Evolutionary conservation across 192 early-diverging fungal genomes (phyloP).

Genomic region (Umbelopsis sp.): DNA sequence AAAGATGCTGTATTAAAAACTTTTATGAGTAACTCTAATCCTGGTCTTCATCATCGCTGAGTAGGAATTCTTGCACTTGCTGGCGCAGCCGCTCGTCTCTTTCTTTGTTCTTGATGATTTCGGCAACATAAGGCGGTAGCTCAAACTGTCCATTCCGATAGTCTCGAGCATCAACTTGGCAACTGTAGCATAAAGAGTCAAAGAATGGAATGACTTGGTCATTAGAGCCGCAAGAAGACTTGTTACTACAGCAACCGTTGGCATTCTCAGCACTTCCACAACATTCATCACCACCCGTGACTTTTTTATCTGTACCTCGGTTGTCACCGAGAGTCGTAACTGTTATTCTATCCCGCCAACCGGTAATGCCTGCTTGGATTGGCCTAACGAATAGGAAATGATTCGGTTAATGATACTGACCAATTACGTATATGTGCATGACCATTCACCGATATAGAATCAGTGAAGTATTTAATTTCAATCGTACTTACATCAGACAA

Average conservation of each 20-base stretch:
- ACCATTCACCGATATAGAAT: background rate
- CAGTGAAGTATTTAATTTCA: background rate
- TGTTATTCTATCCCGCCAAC: conserved; percentile 55
- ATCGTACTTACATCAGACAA: conserved; percentile 65
- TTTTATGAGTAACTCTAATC: conserved; percentile 13
- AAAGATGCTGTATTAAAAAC: no score
- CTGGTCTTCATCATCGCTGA: conserved; percentile 55
- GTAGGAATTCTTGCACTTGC: conserved; percentile 68
- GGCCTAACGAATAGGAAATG: conserved; percentile 37
- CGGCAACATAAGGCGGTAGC: conserved; percentile 48
- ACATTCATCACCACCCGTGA: conserved; percentile 9
- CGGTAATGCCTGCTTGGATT: conserved; percentile 44
- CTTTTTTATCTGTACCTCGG: conserved; percentile 22
- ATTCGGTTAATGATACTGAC: background rate
- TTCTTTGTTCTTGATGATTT: conserved; percentile 35
- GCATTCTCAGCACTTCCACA: conserved; percentile 24
- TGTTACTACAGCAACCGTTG: conserved; percentile 4
- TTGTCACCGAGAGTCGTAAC: conserved; percentile 21
- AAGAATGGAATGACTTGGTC: background rate
- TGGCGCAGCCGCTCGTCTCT: conserved; percentile 52
- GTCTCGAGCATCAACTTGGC: conserved; percentile 54
- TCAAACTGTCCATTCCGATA: conserved; percentile 32
- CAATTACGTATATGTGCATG: background rate
- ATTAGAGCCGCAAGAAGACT: background rate
- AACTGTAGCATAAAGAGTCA: conserved; percentile 52